Conservation (phyloP, 768 basidiomycete genomes). For the Galerina marginata region DNA sequence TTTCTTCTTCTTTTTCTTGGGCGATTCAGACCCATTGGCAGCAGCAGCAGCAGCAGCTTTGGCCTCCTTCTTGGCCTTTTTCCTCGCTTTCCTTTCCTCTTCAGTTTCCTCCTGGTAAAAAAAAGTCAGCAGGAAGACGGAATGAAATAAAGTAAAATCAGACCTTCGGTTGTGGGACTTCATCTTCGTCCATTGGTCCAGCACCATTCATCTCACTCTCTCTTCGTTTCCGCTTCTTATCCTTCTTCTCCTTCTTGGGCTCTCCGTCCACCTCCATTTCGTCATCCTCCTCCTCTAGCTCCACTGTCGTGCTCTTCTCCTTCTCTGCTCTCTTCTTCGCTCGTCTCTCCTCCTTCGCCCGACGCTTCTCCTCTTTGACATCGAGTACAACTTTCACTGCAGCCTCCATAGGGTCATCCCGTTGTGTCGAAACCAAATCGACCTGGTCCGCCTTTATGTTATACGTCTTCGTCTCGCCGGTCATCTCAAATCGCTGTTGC, state of each 20-base stretch:
- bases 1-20: constrained; percentile 69
- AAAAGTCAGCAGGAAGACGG: constrained; percentile 4
- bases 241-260: constrained; percentile 42
- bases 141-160: constrained; percentile 9
- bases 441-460: constrained; percentile 86
- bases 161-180: constrained; percentile 50
- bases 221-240: constrained; percentile 53
- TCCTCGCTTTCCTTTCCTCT: constrained; percentile 81
- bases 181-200: constrained; percentile 31
- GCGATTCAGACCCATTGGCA: constrained; percentile 30
- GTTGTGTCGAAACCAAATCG: constrained; percentile 85
- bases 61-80: constrained; percentile 79
- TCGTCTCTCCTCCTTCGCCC: constrained; percentile 76
- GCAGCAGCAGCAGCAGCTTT: constrained; percentile 58
- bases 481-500: constrained; percentile 83
- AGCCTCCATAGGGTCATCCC: constrained; percentile 70
- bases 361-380: constrained; percentile 87
- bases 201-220: constrained; percentile 32
- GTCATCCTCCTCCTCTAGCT: constrained; percentile 39
- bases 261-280: constrained; percentile 53
- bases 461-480: constrained; percentile 79
- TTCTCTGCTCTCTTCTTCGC: constrained; percentile 72
- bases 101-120: constrained; percentile 68
- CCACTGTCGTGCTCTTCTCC: constrained; percentile 30
- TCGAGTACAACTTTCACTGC: constrained; percentile 80